phyloP scores from a whole-genome alignment of 1,284 basidiomycete species.

The Cryptococcus wingfieldii region DNA sequence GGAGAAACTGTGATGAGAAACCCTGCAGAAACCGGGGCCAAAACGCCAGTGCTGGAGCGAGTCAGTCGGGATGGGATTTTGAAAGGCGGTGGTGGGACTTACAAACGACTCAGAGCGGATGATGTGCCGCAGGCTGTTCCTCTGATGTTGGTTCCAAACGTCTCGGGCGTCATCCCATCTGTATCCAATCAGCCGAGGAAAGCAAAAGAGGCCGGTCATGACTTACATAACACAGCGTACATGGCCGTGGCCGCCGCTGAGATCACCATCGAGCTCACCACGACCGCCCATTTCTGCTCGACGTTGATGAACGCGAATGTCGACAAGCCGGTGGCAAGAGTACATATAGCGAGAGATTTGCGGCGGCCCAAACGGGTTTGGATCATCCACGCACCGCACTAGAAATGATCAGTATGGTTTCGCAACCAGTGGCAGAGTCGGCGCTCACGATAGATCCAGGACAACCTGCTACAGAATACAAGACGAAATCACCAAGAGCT shows the following conservation, averaged over 20 bases:
- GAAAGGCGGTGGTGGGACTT: conserved; percentile 36
- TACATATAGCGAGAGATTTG: conserved; percentile 73
- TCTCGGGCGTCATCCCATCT: conserved; percentile 80
- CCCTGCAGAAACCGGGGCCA: conserved; percentile 81
- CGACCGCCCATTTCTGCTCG: conserved; percentile 60
- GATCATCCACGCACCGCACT: conserved; percentile 87
- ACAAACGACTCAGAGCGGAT: conserved; percentile 82
- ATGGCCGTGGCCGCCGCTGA: conserved; percentile 79
- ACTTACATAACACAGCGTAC: conserved; percentile 86
- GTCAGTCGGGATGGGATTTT: neutral
- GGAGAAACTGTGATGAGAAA: conserved; percentile 66
- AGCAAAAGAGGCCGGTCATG: neutral
- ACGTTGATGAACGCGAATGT: conserved; percentile 70
- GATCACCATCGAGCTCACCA: conserved; percentile 74
- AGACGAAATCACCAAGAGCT: conserved; percentile 69
- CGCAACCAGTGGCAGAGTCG: neutral
- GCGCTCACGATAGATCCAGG: conserved; percentile 72
- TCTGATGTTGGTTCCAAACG: conserved; percentile 75
- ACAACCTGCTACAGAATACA: conserved; percentile 70
- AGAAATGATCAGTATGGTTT: conserved; percentile 5
- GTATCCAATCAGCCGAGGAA: neutral
- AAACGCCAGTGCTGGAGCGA: conserved; percentile 71
- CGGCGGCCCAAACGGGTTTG: conserved; percentile 70
- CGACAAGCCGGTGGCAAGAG: conserved; percentile 72
- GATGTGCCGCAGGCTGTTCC: conserved; percentile 90